phyloP scores from a whole-genome alignment of 805 yeast genomes.

The Scheffersomyces spartinae region DNA sequence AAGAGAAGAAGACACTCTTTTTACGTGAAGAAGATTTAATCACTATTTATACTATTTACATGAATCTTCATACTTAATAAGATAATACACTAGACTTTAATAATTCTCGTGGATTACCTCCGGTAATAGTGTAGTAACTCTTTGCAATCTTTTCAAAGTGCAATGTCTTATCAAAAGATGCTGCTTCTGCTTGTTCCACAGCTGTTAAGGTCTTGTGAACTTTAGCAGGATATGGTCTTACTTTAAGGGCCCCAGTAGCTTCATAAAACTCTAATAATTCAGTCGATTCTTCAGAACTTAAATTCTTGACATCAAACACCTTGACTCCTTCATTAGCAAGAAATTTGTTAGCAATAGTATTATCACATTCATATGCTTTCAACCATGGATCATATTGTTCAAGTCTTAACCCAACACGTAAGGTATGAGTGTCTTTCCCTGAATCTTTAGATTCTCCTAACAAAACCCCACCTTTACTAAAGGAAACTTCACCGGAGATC shows the following conservation, averaged over 20 bases:
- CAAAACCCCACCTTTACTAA: constrained; percentile 53
- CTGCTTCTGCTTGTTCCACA: no score
- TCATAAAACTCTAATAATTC: constrained; percentile 26
- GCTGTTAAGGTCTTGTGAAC: no score
- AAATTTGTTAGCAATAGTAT: constrained; percentile 39
- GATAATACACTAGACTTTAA: constrained; percentile 27
- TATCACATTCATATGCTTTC: constrained; percentile 37
- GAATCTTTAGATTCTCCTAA: constrained; percentile 48
- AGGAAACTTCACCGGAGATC: constrained; percentile 39
- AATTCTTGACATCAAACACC: constrained; percentile 11
- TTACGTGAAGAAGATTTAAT: constrained; percentile 38
- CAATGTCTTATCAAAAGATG: no score
- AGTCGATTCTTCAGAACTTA: no score
- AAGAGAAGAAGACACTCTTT: constrained; percentile 94
- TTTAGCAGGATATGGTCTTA: no score
- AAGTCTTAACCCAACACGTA: constrained; percentile 47
- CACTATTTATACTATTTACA: constrained; percentile 4
- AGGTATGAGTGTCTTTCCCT: constrained; percentile 42
- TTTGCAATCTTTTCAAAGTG: no score
- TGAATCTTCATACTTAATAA: constrained; percentile 5
- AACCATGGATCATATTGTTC: constrained; percentile 46
- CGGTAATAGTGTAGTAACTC: no score
- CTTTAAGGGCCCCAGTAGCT: constrained; percentile 29
- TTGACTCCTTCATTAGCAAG: constrained; percentile 20
- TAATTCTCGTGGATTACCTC: constrained; percentile 49